Evolutionary conservation across 768 basidiomycete species (phyloP).

Genomic region (Mycena vulgaris): DNA sequence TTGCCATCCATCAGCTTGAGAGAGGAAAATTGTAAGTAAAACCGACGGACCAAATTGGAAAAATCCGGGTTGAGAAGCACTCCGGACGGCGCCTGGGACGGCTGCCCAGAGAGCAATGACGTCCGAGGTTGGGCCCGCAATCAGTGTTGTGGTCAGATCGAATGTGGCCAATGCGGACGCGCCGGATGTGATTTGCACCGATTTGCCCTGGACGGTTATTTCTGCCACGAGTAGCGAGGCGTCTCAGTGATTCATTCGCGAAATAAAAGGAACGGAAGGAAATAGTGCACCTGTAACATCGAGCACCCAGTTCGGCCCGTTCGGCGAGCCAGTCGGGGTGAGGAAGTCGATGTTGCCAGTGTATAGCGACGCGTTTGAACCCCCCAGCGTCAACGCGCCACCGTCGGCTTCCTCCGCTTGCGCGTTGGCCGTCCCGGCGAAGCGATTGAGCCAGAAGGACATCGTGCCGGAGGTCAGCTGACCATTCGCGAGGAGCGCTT

Average conservation of each 20-base stretch:
- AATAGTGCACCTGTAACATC: slow-evolving; percentile 4
- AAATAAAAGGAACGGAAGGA: no score
- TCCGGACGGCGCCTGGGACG: neutral
- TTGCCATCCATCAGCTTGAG: no score
- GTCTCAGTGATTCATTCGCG: neutral
- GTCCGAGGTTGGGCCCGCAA: neutral
- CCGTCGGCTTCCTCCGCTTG: neutral
- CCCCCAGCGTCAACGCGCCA: slow-evolving; percentile 8
- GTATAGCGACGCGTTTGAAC: neutral
- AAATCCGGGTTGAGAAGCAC: neutral
- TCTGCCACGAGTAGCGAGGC: neutral
- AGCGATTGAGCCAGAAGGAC: slow-evolving; percentile 1
- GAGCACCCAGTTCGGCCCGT: neutral
- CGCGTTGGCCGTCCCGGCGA: neutral
- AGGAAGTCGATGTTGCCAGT: slow-evolving; percentile 7
- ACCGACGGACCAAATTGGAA: slow-evolving; percentile 9
- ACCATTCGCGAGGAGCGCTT: neutral
- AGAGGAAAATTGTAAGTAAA: neutral
- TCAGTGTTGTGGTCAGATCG: neutral
- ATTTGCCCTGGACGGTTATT: neutral
- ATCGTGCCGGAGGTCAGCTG: neutral
- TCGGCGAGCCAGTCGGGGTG: neutral
- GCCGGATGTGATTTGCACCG: neutral
- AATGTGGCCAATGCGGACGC: neutral
- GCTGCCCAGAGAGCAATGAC: no score